Evolutionary conservation across 106 monocot genomes (phyloP), one percentile per base, ranked within the genome.

Genomic region (Dioscorea zingiberensis): DNA sequence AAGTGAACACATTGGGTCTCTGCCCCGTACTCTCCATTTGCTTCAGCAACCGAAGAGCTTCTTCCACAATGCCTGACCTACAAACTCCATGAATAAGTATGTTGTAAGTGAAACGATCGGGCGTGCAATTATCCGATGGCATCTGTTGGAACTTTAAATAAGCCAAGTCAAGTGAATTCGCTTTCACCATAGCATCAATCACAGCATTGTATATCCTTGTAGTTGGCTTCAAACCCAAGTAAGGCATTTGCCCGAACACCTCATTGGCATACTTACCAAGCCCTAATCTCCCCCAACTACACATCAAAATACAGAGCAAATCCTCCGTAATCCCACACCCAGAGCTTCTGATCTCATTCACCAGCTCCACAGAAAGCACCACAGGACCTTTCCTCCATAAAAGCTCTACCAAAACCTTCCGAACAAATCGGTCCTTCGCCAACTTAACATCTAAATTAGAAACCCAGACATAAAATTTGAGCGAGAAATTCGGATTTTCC

Each of bases 91-190:
- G 91, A 27, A 98, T 89, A 13, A 89, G 83, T 12, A 75, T 38
- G 75, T 98, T 91, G 66, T 92, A 98, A 16, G 97, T 98, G 61
- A 92, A 92, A n/a, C 77, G 70, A 67, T 98, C 97, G 0, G 86
- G 88, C 3, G 26, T 19, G 62, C 97, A 98, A 27, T 69, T 70
- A 58, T 98, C 86, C 4, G 97, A 85, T n/a, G 73, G 64, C 97
- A 98, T 98, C 58, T 98, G 97, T 30, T 92, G 88, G 69, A 92
- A 98, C 74, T 82, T 92, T 46, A 86, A 73, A 62, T 98, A 98
- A 44, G 92, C 92, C 11, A 84, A 60, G 71, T 98, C 92, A 10
- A 98, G 73, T 7, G 81, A 85, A 56, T 86, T 78, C 2, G 97
- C 58, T 61, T 74, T 81, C 55, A 98, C 80, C 69, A 92, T 47